These are phyloP conservation scores for Fusarium falciforme DNA, from an alignment of 2,329 filamentous ascomycete genomes.

Conservation along the genomic window DNA sequence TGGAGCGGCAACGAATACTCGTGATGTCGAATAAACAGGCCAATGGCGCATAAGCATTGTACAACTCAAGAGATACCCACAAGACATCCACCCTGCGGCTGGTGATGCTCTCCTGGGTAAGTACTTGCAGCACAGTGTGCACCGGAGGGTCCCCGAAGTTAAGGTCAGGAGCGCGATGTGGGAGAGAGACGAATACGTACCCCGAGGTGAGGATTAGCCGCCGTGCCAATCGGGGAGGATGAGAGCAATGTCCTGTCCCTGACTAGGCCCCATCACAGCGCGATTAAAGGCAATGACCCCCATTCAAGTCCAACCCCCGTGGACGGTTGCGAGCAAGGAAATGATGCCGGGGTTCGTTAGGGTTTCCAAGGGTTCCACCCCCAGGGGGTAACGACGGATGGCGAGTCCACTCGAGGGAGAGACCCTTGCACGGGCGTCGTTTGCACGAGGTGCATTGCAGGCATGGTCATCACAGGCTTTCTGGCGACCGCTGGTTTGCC, in stretches of 20 bases:
- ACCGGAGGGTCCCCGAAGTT: not conserved
- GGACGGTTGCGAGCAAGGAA: conserved; percentile 3
- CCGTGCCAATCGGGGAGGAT: conserved; percentile 11
- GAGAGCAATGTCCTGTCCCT: not conserved
- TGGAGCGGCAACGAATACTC: conserved; percentile 8
- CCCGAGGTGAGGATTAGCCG: conserved; percentile 11
- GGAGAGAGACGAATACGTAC: not conserved
- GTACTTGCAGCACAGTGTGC: not conserved
- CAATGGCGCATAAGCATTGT: conserved; percentile 14
- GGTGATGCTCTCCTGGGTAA: not conserved
- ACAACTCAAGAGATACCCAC: conserved; percentile 13
- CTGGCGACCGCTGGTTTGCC: conserved; percentile 5
- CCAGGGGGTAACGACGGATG: conserved; percentile 3
- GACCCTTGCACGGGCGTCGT: not conserved
- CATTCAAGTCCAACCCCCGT: conserved; percentile 9
- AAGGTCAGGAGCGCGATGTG: not conserved
- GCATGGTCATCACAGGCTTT: conserved; percentile 4
- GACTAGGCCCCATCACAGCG: conserved; percentile 5
- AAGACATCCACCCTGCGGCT: not conserved
- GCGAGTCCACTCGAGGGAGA: not conserved
- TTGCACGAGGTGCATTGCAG: not conserved
- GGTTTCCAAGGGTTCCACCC: conserved; percentile 6
- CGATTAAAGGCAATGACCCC: conserved; percentile 1
- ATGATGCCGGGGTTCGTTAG: conserved; percentile 1
- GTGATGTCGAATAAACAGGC: conserved; percentile 6